These are phyloP conservation scores for Botrytis byssoidea DNA, from an alignment of 2,329 filamentous ascomycete species.

Conservation along the genomic window DNA sequence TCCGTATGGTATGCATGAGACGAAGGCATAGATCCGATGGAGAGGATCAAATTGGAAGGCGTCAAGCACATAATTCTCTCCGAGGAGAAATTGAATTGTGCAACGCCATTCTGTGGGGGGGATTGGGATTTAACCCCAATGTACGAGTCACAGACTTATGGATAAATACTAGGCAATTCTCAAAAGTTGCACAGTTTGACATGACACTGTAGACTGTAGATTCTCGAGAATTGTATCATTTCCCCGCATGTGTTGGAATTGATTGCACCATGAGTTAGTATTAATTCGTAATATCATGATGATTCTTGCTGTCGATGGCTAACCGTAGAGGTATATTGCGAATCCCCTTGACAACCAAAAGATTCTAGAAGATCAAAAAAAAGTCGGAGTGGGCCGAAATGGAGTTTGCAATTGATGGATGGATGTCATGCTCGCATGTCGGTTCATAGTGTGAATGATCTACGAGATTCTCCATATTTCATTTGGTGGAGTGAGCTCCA, in stretches of 20 bases:
- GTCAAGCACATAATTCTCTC: constrained; percentile 11
- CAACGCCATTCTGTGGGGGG: constrained; percentile 5
- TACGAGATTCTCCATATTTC: constrained; percentile 15
- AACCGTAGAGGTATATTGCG: neutral
- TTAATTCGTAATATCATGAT: neutral
- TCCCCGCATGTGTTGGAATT: neutral
- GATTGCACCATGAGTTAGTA: neutral
- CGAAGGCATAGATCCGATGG: neutral
- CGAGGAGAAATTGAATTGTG: constrained; percentile 14
- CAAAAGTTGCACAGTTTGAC: neutral
- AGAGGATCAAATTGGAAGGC: neutral
- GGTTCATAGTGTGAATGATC: neutral
- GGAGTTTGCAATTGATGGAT: neutral
- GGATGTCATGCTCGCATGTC: neutral
- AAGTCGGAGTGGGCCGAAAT: constrained; percentile 9
- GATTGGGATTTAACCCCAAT: neutral
- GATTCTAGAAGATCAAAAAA: constrained; percentile 4
- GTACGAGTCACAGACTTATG: neutral
- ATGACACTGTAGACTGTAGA: no score
- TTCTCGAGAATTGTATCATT: neutral
- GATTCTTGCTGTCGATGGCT: neutral
- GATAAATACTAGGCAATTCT: neutral
- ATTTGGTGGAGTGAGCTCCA: constrained; percentile 15
- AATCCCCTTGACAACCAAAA: constrained; percentile 2
- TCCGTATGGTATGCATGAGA: neutral